Base-by-base conservation (phyloP, 352 stramenopile species). In the Phytophthora crassamura region DNA sequence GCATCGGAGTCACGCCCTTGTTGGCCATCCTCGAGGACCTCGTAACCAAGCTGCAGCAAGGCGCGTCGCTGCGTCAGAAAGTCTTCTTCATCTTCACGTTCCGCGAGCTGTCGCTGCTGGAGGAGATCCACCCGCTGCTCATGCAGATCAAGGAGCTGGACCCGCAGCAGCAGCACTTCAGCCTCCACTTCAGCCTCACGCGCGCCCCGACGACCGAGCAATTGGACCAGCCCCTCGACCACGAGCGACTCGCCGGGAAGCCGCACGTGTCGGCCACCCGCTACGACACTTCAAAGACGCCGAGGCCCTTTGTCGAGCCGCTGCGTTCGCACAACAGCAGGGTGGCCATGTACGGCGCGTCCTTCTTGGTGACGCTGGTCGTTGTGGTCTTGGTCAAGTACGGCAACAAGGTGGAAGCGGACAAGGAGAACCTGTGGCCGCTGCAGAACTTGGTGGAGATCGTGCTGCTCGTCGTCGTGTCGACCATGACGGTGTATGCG, bases 1-100 rank as follows among this genome's bases (percentile, higher is more conserved):
- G 77, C 30, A 82, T 81, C 43, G 77, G 74, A 5, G 63, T 55
- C 6, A 78, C 77, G 7, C 74, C 77, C 4, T 36, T 81, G 14
- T 69, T 85, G n/a, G 64, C 69, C 1, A 77, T 84, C 25, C 59
- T 84, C 9, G 69, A 84, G 36, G 75, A 81, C 50, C 68, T 81
- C 7, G 62, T 50, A 6, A 60, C 47, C 2, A 36, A 51, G 7
- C 45, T 60, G 16, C 22, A n/a, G 9, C 14, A 43, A 8, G 18
- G 59, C 63, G 14, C n/a, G 30, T 7, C 14, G 11, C n/a, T 47
- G 2, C 25, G 5, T 4, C 61, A 72, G 41, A 47, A 50, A 12
- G 56, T 80, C 12, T 58, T 66, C 48, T 77, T 77, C 47, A 43
- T 80, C 25, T 75, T 80, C 34, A 49, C 68, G 10, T 74, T 78